A percentile compares a stretch with the other conserved stretches of the same genome.
Evolutionary conservation across 345 rosid species (phyloP).

Genomic region (Lenwebbia sp.): DNA sequence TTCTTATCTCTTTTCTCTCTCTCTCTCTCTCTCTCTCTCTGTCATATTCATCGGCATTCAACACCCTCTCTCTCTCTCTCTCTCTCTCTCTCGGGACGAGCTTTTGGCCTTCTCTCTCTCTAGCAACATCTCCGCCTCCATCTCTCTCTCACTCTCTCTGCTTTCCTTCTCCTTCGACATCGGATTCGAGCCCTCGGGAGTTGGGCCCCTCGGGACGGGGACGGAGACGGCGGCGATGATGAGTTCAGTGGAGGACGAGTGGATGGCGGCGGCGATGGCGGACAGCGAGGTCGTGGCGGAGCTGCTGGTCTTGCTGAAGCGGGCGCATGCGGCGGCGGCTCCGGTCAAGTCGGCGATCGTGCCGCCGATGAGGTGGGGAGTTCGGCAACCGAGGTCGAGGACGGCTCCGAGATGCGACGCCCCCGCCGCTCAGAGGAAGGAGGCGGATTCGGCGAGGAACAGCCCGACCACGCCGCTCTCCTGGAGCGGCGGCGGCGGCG

Average conservation of each 20-base stretch:
- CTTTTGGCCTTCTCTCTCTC: neutral
- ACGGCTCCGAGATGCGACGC: constrained; percentile 20
- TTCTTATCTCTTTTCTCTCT: neutral
- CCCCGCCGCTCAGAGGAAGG: constrained; percentile 16
- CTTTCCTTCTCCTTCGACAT: neutral
- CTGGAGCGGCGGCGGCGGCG: constrained; percentile 37
- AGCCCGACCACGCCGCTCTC: constrained; percentile 59
- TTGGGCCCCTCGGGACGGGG: neutral
- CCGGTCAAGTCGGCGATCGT: constrained; percentile 2
- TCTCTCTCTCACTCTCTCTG: neutral
- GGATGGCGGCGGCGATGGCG: constrained; percentile 67
- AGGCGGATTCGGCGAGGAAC: constrained; percentile 16
- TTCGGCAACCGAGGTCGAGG: constrained; percentile 46
- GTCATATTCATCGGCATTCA: neutral
- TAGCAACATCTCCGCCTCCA: neutral
- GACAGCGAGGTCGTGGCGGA: constrained; percentile 57
- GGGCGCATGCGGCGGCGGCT: constrained; percentile 35
- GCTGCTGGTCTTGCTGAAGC: constrained; percentile 25
- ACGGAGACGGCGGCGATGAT: neutral
- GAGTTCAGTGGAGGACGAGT: constrained; percentile 33
- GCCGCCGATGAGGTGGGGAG: constrained; percentile 35
- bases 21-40: neutral
- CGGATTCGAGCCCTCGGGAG: neutral
- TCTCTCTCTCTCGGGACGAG: neutral
- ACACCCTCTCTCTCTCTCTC: neutral